Conservation (phyloP, 129 eudicot species). For the Tagetes patula region DNA sequence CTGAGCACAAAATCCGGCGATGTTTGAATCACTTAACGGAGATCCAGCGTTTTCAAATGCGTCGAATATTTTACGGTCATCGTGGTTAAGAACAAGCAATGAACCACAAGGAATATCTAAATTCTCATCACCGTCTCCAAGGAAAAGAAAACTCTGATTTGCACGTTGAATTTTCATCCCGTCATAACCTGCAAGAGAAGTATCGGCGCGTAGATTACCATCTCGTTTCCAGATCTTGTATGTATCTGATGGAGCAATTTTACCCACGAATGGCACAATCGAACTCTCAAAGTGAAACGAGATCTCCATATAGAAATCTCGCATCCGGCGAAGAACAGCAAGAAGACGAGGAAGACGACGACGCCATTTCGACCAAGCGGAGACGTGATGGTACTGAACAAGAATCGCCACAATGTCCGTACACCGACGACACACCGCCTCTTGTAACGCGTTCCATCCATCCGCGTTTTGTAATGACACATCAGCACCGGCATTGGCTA, state of each 20-base stretch:
- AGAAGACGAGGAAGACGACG: conserved; percentile 77
- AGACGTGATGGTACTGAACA: conserved; percentile 75
- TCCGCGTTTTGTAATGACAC: conserved; percentile 81
- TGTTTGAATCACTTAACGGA: conserved; percentile 61
- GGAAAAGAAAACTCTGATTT: conserved; percentile 90
- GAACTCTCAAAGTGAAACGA: conserved; percentile 90
- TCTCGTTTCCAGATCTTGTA: conserved; percentile 96
- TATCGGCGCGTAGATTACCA: conserved; percentile 85
- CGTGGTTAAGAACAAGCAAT: conserved; percentile 73
- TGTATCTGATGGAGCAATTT: conserved; percentile 93
- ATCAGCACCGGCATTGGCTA: conserved; percentile 85
- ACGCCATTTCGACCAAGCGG: conserved; percentile 95
- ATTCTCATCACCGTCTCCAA: conserved; percentile 60
- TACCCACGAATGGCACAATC: conserved; percentile 82
- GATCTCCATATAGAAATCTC: conserved; percentile 94
- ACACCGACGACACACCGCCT: conserved; percentile 63
- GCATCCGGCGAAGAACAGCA: conserved; percentile 68
- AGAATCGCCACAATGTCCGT: conserved; percentile 55
- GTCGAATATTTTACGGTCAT: conserved; percentile 70
- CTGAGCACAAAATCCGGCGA: conserved; percentile 61
- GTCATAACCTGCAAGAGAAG: conserved; percentile 91
- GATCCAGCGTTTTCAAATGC: conserved; percentile 90
- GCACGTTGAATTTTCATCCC: conserved; percentile 92
- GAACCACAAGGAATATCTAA: conserved; percentile 63
- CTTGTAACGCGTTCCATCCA: conserved; percentile 94